Conservation (phyloP, 768 basidiomycete genomes). For the Hysterangium stoloniferum region DNA sequence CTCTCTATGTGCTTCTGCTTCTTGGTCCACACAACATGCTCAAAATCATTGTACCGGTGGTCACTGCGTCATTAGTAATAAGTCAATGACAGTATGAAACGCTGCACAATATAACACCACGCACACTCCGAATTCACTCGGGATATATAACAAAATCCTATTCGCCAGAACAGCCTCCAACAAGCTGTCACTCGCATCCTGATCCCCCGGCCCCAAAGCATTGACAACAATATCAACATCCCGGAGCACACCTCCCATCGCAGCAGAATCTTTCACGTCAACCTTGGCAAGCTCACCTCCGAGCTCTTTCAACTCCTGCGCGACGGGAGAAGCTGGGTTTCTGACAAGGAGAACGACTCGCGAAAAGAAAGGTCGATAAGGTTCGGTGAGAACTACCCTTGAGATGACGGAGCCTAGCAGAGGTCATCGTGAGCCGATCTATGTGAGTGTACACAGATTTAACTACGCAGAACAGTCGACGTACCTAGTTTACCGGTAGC, state of each 20-base stretch:
- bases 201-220: slow-evolving; percentile 15
- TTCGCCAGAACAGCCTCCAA: background rate
- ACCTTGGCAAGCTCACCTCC: background rate
- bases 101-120: background rate
- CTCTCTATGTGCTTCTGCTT: slow-evolving; percentile 4
- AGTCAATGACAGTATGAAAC: background rate
- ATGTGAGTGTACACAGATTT: background rate
- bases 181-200: slow-evolving; percentile 19
- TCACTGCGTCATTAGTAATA: background rate
- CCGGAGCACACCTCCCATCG: background rate
- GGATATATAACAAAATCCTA: background rate
- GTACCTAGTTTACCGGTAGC: background rate
- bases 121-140: slow-evolving; percentile 7
- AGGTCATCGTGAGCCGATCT: background rate
- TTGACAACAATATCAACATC: background rate
- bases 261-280: background rate
- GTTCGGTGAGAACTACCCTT: background rate
- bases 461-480: background rate
- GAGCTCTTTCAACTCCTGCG: background rate
- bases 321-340: background rate
- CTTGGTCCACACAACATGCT: background rate
- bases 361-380: background rate
- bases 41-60: background rate
- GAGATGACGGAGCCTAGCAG: background rate
- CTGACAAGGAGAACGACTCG: background rate